These are phyloP conservation scores for Trichodelitschia bisporula DNA, from an alignment of 495 filamentous ascomycete species.

Conservation along the genomic window DNA sequence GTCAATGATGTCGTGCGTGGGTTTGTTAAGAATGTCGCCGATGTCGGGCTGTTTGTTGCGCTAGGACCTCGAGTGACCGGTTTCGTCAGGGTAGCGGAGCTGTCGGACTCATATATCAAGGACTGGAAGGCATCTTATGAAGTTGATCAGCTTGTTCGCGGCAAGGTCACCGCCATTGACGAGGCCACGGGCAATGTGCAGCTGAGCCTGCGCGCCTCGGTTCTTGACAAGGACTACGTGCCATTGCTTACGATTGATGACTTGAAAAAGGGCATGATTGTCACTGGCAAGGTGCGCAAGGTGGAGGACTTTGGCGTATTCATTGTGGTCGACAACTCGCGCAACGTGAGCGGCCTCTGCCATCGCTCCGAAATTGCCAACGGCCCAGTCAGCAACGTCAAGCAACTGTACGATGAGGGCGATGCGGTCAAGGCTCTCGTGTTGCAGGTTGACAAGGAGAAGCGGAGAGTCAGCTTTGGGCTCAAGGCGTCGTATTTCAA, in stretches of 20 bases:
- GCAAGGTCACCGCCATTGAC: conserved; percentile 49
- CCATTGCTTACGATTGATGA: conserved; percentile 42
- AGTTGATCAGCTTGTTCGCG: conserved; percentile 69
- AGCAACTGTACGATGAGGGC: conserved; percentile 62
- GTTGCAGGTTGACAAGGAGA: conserved; percentile 45
- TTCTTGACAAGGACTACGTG: conserved; percentile 56
- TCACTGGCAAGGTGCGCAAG: conserved; percentile 77
- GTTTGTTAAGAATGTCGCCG: conserved; percentile 66
- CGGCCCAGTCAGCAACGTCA: conserved; percentile 47
- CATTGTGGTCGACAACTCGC: conserved; percentile 62
- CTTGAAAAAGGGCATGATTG: conserved; percentile 47
- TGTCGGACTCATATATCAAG: conserved; percentile 77
- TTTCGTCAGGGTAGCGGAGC: conserved; percentile 58
- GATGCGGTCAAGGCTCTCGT: conserved; percentile 81
- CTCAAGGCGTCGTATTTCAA: conserved; percentile 82
- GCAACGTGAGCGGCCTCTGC: conserved; percentile 75
- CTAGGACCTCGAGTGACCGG: conserved; percentile 60
- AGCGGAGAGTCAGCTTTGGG: conserved; percentile 61
- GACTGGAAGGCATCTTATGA: conserved; percentile 86
- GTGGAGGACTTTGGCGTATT: conserved; percentile 90
- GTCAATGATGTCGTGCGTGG: conserved; percentile 63
- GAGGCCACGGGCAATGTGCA: conserved; percentile 41
- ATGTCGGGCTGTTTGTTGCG: conserved; percentile 64
- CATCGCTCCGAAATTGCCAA: conserved; percentile 81
- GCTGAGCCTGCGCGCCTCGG: conserved; percentile 66